phyloP scores from a whole-genome alignment of 495 filamentous ascomycete species.

The Penicillium taxi region DNA sequence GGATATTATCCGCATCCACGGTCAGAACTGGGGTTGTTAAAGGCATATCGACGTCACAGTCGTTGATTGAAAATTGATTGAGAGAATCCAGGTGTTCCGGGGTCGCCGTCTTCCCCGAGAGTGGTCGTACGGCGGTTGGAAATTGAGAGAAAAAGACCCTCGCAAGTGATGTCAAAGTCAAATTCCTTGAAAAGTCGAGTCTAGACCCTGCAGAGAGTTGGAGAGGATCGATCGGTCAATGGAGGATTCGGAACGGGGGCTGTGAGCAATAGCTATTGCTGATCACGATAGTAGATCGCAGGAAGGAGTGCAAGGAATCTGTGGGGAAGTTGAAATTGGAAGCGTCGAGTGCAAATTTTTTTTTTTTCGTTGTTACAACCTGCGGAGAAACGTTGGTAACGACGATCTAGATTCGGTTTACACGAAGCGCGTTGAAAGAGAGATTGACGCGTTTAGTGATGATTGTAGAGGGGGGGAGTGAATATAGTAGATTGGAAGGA shows the following conservation, averaged over 20 bases:
- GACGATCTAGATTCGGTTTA: too few relatives aligned
- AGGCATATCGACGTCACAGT: conserved; percentile 44
- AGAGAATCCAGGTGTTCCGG: conserved; percentile 32
- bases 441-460: conserved; percentile 17
- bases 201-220: conserved; percentile 10
- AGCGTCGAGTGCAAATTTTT: too few relatives aligned
- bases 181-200: conserved; percentile 15
- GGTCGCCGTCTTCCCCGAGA: conserved; percentile 47
- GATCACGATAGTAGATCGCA: neutral
- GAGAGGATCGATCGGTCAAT: conserved; percentile 19
- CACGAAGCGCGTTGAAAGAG: conserved; percentile 9
- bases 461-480: neutral
- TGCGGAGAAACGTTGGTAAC: conserved; percentile 12
- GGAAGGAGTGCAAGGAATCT: too few relatives aligned
- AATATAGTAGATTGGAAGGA: conserved; percentile 1
- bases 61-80: conserved; percentile 2
- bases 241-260: conserved; percentile 4
- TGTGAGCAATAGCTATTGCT: conserved; percentile 11
- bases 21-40: conserved; percentile 68
- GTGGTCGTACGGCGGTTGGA: conserved; percentile 44
- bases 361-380: too few relatives aligned
- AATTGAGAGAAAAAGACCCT: too few relatives aligned
- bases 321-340: too few relatives aligned
- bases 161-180: too few relatives aligned
- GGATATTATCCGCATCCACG: conserved; percentile 77